Percentiles rank a stretch among this genome's conserved stretches.
Evolutionary conservation across 192 early-diverging fungal species (phyloP).

Genomic region (Backusella westeae): DNA sequence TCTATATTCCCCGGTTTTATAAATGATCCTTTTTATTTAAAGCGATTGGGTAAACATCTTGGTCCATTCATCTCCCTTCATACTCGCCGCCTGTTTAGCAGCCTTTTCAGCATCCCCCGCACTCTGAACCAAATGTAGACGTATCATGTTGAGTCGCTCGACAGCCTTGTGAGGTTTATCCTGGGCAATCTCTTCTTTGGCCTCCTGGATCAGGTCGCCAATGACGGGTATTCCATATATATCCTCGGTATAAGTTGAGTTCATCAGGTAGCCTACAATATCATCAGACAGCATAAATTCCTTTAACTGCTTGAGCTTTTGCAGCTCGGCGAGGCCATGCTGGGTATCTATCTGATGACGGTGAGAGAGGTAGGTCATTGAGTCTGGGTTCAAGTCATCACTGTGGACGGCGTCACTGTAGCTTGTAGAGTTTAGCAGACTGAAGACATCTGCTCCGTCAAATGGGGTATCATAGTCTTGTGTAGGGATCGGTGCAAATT

Average conservation of each 20-base stretch:
- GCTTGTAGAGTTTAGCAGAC: slow-evolving; percentile 18
- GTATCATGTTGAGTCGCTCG: slow-evolving; percentile 38
- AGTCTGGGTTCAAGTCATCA: slow-evolving; percentile 15
- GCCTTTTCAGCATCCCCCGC: slow-evolving; percentile 12
- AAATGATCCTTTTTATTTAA: background rate
- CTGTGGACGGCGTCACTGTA: slow-evolving; percentile 23
- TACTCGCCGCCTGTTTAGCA: background rate
- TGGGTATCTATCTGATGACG: slow-evolving; percentile 11
- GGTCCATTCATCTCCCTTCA: slow-evolving; percentile 20
- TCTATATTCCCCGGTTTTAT: too few species aligned
- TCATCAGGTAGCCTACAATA: slow-evolving; percentile 32
- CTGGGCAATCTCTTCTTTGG: slow-evolving; percentile 28
- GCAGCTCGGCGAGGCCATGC: slow-evolving; percentile 2
- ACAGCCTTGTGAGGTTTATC: slow-evolving; percentile 14
- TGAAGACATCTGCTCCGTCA: slow-evolving; percentile 28
- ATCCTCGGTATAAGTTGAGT: slow-evolving; percentile 39
- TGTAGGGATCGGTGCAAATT: background rate
- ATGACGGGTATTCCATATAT: slow-evolving; percentile 33
- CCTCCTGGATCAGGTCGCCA: slow-evolving; percentile 33
- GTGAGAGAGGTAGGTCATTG: slow-evolving; percentile 2
- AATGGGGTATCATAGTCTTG: background rate
- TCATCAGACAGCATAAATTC: slow-evolving; percentile 35
- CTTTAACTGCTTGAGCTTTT: background rate
- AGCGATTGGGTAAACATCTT: background rate
- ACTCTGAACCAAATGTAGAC: slow-evolving; percentile 23